Conservation (phyloP, 306 rosid species). For the Carpinus viminea region DNA sequence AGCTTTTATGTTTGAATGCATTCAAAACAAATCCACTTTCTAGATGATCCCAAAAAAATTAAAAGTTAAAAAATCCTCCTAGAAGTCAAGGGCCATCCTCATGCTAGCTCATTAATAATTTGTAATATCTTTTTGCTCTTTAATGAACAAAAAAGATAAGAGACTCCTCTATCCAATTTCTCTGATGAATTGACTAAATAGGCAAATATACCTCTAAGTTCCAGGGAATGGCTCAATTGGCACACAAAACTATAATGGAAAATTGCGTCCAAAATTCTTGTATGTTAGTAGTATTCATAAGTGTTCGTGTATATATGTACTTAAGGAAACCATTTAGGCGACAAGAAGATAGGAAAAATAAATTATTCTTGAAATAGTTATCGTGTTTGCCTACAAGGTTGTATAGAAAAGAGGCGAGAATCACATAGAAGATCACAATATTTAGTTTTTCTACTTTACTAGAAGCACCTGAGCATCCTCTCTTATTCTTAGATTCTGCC, state of each 20-base stretch:
- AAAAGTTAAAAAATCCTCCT: too few species aligned
- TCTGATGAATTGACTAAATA: background rate
- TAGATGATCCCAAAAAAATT: background rate
- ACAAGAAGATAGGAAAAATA: background rate
- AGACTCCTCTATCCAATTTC: background rate
- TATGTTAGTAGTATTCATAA: background rate
- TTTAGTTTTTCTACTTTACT: conserved; percentile 18
- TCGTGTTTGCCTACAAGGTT: background rate
- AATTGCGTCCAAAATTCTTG: background rate
- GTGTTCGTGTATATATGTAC: background rate
- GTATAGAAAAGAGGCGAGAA: background rate
- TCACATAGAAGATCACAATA: conserved; percentile 8
- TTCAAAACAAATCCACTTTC: background rate
- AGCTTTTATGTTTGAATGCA: background rate
- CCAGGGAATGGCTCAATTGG: background rate
- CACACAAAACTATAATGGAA: background rate
- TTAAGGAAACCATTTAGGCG: background rate
- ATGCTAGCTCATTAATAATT: background rate
- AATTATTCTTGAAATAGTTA: background rate
- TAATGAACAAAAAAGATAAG: background rate
- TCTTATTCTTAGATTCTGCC: conserved; percentile 82
- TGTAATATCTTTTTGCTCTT: background rate
- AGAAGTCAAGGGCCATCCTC: background rate
- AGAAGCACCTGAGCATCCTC: conserved; percentile 82
- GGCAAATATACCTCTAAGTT: background rate